phyloP scores from a whole-genome alignment of 768 basidiomycete species.

The Lyophyllum decastes region DNA sequence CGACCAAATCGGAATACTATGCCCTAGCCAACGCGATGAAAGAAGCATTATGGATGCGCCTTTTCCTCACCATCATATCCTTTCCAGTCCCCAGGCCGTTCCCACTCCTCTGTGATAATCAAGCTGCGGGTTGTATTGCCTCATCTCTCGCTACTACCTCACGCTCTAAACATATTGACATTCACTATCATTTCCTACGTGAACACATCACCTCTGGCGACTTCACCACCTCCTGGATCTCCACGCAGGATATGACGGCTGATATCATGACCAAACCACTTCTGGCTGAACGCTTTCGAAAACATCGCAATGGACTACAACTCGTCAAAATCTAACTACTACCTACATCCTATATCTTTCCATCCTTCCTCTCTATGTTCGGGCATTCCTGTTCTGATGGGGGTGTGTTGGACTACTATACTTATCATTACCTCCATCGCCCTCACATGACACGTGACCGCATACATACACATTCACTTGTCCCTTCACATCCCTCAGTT shows the following conservation, averaged over 20 bases:
- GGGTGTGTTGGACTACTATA: no score
- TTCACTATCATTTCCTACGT: neutral
- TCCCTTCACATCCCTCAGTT: neutral
- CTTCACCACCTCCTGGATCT: neutral
- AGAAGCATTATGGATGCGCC: neutral
- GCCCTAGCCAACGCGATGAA: neutral
- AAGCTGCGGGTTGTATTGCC: neutral
- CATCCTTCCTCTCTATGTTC: neutral
- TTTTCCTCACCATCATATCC: neutral
- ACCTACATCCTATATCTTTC: neutral
- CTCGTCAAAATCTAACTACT: neutral
- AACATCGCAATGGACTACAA: neutral
- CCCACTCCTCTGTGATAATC: neutral
- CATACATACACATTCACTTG: neutral
- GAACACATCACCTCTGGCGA: neutral
- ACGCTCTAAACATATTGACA: neutral
- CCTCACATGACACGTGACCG: neutral
- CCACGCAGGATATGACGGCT: neutral
- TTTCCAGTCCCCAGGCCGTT: neutral
- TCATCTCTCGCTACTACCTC: neutral
- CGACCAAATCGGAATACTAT: neutral
- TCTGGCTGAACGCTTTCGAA: neutral
- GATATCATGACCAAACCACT: neutral
- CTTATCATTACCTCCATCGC: neutral
- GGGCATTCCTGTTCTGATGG: neutral